phyloP scores from a whole-genome alignment of 257 asterid genomes.

The Striga asiatica region DNA sequence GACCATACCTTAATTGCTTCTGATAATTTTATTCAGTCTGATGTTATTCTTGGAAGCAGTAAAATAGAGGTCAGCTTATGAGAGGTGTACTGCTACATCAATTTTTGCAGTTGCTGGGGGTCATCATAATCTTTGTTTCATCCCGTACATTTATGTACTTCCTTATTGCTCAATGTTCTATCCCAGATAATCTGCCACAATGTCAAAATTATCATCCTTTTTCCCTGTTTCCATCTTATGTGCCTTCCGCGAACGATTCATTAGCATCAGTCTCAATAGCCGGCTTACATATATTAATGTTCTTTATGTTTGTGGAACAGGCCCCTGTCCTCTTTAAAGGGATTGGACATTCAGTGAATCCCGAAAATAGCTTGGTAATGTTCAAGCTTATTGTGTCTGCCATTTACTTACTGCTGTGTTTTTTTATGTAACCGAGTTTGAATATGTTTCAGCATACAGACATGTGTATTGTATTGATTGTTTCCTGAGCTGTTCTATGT shows the following conservation, averaged over 20 bases:
- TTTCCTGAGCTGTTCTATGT: not conserved
- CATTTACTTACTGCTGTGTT: too few species aligned
- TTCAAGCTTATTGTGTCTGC: not conserved
- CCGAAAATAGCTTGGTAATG: constrained; percentile 49
- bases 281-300: constrained; percentile 2
- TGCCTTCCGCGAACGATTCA: not conserved
- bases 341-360: constrained; percentile 51
- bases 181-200: not conserved
- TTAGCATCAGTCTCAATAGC: not conserved
- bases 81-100: not conserved
- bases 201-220: not conserved
- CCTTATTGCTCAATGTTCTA: too few species aligned
- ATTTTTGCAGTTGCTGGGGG: constrained; percentile 3
- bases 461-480: not conserved
- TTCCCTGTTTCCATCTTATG: not conserved
- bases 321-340: constrained; percentile 65
- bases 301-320: constrained; percentile 22
- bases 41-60: constrained; percentile 48
- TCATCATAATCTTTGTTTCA: too few species aligned
- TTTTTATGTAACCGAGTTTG: not conserved
- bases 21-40: constrained; percentile 52
- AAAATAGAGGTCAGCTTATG: constrained; percentile 44
- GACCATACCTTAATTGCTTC: constrained; percentile 70
- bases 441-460: not conserved
- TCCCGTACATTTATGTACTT: too few species aligned